A percentile compares a stretch with the other conserved stretches of the same genome.
Conservation (phyloP, 768 basidiomycete species). For the Mycena metata region DNA sequence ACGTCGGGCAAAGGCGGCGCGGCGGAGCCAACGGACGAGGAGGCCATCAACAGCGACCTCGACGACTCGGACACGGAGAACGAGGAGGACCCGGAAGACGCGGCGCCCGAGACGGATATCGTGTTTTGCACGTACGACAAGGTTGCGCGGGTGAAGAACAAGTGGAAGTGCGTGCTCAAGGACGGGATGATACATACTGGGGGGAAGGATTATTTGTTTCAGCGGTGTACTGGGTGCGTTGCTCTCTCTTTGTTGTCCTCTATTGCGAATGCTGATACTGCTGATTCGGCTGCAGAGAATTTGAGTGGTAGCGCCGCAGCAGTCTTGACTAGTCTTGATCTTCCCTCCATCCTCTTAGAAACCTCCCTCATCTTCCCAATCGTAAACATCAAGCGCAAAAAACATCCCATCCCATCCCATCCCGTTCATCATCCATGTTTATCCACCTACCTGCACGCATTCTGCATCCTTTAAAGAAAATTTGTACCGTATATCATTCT, state of each 20-base stretch:
- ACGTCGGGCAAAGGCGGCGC: constrained; percentile 45
- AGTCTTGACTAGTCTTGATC: no score
- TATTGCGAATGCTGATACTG: neutral
- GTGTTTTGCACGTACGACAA: constrained; percentile 89
- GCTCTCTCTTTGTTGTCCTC: neutral
- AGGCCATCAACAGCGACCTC: constrained; percentile 82
- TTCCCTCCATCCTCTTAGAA: no score
- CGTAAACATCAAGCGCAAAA: no score
- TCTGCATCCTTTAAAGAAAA: no score
- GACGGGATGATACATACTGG: constrained; percentile 85
- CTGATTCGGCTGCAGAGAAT: constrained; percentile 49
- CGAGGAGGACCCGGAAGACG: constrained; percentile 69
- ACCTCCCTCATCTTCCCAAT: no score
- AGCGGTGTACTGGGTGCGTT: constrained; percentile 81
- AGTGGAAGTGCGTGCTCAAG: constrained; percentile 90
- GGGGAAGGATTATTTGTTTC: constrained; percentile 84
- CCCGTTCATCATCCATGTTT: no score
- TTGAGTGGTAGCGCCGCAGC: constrained; percentile 51
- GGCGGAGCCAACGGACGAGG: constrained; percentile 40
- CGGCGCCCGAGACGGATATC: constrained; percentile 69
- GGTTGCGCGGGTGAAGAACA: constrained; percentile 88
- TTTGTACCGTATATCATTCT: no score
- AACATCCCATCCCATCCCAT: no score
- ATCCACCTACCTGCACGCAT: no score
- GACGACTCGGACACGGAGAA: constrained; percentile 81